Evolutionary conservation across 2,329 filamentous ascomycete species (phyloP).

Genomic region (Aspergillus udagawae): DNA sequence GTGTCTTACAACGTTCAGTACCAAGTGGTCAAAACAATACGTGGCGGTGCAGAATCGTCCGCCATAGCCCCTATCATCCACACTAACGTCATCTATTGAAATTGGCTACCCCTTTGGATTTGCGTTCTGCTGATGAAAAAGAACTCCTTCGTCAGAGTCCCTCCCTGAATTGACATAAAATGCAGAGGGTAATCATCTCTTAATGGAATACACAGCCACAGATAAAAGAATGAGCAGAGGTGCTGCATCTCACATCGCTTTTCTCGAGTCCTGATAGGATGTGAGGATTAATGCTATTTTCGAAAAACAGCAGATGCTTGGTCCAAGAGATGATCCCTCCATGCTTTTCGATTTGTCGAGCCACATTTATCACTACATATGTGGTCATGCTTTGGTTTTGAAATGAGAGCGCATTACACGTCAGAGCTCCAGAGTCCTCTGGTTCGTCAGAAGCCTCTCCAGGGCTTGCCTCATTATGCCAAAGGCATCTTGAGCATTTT

Average conservation of each 20-base stretch:
- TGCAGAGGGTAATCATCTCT: background rate
- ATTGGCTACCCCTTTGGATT: background rate
- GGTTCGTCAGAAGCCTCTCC: background rate
- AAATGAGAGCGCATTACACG: background rate
- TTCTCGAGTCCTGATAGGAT: background rate
- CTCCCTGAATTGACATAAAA: background rate
- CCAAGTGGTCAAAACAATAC: slow-evolving; percentile 1
- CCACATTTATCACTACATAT: background rate
- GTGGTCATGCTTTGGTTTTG: background rate
- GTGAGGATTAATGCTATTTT: background rate
- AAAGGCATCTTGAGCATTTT: too few species aligned
- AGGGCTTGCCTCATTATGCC: background rate
- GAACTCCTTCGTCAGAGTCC: background rate
- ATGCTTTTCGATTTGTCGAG: background rate
- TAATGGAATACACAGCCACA: background rate
- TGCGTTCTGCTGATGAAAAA: background rate
- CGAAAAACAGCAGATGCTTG: background rate
- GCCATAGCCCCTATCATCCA: background rate
- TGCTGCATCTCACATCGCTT: background rate
- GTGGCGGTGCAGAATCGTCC: slow-evolving; percentile 8
- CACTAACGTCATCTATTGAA: background rate
- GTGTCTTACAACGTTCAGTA: background rate
- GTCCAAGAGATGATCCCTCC: background rate
- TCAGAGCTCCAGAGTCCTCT: background rate
- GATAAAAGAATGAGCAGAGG: background rate